Base-by-base conservation (phyloP, 176 grass and related monocot genomes). In the Guadua angustifolia region DNA sequence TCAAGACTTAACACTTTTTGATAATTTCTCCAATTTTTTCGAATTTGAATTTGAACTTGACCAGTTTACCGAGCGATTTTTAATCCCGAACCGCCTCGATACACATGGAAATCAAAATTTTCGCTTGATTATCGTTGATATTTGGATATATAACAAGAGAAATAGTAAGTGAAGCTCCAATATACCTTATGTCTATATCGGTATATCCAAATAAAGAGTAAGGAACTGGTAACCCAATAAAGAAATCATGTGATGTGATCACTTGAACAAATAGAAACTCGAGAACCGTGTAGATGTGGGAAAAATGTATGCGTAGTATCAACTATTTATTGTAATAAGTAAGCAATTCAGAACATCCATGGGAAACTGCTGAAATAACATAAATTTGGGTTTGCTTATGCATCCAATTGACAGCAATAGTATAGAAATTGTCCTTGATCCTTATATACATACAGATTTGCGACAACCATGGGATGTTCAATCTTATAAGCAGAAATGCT, bases 381-480 rank as follows among this genome's bases (percentile, higher is more conserved):
- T 12, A 73, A 79, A 74, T 14, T 61, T 22, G 17, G 24, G 39
- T 21, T 60, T 33, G 39, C 10, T 46, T 72, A 16, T 15, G 33
- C 19, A 79, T 62, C 75, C 69, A 70, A 49, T 33, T 58, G n/a
- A 57, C 38, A 67, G 59, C 7, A 44, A 61, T 18, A 51, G n/a
- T 25, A 63, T n/a, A 73, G 35, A 68, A 79, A 88, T 70, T 69
- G 82, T 49, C 18, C 53, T 35, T 72, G 21, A 49, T 17, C 68
- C 62, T 81, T 87, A 16, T 66, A 76, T 32, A 45, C 61, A 82
- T 49, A 69, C 44, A 61, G 52, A 88, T 6, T 15, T 52, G 46
- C 44, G 44, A 71, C 22, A 77, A 71, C 40, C 24, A 77, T 80
- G 67, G 4, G 64, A 25, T 47, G 35, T 26, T 29, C 56, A 51